Evolutionary conservation across 2,329 filamentous ascomycete species (phyloP).

Genomic region (Clarireedia homoeocarpa): DNA sequence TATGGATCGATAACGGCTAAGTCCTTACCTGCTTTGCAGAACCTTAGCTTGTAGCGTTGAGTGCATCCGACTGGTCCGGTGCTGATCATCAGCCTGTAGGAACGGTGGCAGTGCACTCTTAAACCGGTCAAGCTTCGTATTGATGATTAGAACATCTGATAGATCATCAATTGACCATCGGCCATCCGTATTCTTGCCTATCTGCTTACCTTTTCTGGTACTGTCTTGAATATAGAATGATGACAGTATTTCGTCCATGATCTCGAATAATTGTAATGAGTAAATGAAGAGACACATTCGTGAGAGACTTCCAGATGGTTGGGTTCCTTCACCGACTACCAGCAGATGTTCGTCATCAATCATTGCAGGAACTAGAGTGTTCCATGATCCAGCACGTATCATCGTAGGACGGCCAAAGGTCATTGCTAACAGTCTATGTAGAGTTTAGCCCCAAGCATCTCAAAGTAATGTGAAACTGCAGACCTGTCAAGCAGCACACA

Average conservation of each 20-base stretch:
- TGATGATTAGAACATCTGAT: constrained; percentile 12
- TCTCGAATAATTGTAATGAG: constrained; percentile 15
- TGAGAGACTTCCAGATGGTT: constrained; percentile 19
- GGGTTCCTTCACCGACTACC: constrained; percentile 16
- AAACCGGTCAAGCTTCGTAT: constrained; percentile 15
- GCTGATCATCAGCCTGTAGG: constrained; percentile 4
- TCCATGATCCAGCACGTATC: constrained; percentile 9
- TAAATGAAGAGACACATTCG: constrained; percentile 21
- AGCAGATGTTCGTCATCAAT: constrained; percentile 30
- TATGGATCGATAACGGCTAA: not conserved
- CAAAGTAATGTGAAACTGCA: constrained; percentile 10
- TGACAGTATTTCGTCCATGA: constrained; percentile 16
- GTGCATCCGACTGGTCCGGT: not conserved
- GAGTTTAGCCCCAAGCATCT: constrained; percentile 11
- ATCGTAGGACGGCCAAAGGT: constrained; percentile 27
- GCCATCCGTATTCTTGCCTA: not conserved
- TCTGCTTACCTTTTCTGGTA: not conserved
- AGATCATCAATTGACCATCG: constrained; percentile 2
- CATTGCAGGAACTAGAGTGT: constrained; percentile 4
- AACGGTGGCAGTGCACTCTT: constrained; percentile 8
- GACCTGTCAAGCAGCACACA: constrained; percentile 25
- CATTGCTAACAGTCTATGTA: constrained; percentile 13
- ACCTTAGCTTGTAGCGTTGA: constrained; percentile 12
- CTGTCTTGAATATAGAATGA: constrained; percentile 10
- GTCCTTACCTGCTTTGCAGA: constrained; percentile 13